A percentile compares a stretch with the other conserved stretches of the same genome.
Conservation (phyloP, 805 yeast species). For the Tetrapisispora namnaoensis region DNA sequence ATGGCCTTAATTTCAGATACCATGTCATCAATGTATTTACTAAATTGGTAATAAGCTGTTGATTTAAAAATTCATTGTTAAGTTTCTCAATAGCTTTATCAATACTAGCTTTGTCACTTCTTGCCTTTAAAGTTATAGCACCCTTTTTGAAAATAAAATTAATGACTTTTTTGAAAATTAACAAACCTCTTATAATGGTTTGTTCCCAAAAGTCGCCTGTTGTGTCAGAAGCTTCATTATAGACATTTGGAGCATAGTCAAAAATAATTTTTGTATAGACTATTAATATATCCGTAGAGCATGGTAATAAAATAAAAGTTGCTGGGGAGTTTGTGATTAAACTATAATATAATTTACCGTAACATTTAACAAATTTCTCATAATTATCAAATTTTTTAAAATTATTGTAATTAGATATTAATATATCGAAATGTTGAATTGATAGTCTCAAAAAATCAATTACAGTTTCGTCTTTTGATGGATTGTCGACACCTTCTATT, state of each 20-base stretch:
- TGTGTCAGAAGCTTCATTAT: constrained; percentile 41
- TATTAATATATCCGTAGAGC: constrained; percentile 50
- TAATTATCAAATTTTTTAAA: constrained; percentile 33
- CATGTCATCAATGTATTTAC: constrained; percentile 59
- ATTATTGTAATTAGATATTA: constrained; percentile 47
- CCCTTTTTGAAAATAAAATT: constrained; percentile 56
- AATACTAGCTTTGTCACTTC: constrained; percentile 56
- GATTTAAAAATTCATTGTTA: constrained; percentile 47
- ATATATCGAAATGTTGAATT: constrained; percentile 48
- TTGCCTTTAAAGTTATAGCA: constrained; percentile 53
- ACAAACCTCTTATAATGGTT: constrained; percentile 54
- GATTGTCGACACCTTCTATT: constrained; percentile 65
- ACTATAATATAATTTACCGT: constrained; percentile 61
- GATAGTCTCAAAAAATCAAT: constrained; percentile 50
- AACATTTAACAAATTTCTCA: constrained; percentile 65
- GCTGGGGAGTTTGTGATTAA: constrained; percentile 54
- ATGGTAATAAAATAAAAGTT: constrained; percentile 58
- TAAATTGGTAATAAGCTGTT: constrained; percentile 44
- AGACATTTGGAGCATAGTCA: constrained; percentile 54
- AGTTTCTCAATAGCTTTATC: constrained; percentile 45
- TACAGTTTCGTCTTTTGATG: constrained; percentile 46
- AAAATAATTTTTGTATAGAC: constrained; percentile 52
- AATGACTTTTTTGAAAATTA: constrained; percentile 55
- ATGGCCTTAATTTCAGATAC: constrained; percentile 64
- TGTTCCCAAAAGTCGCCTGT: constrained; percentile 65